Percentiles rank a stretch among this genome's conserved stretches.
Evolutionary conservation across 345 rosid species (phyloP).

Genomic region (Cardamine resedifolia): DNA sequence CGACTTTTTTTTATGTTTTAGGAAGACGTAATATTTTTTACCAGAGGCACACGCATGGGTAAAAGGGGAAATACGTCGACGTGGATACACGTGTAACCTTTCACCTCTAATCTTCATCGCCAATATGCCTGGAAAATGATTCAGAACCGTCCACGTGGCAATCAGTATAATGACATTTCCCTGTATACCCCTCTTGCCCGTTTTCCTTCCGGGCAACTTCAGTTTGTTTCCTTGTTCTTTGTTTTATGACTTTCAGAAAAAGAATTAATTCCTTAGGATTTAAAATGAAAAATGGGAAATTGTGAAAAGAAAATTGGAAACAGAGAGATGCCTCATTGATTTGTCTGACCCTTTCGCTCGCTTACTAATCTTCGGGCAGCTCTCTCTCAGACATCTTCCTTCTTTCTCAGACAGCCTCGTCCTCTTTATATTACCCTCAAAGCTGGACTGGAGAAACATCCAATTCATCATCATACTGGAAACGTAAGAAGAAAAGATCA

Average conservation of each 20-base stretch:
- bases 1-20: not conserved
- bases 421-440: not conserved
- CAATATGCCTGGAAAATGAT: not conserved
- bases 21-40: constrained; percentile 14
- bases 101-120: not conserved
- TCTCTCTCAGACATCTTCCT: constrained; percentile 24
- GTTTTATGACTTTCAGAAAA: not conserved
- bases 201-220: constrained; percentile 28
- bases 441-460: constrained; percentile 17
- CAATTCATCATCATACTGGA: not conserved
- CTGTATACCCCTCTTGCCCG: constrained; percentile 32
- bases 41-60: constrained; percentile 28
- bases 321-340: constrained; percentile 1
- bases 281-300: not conserved
- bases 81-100: constrained; percentile 17
- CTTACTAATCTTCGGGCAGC: constrained; percentile 26
- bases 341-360: constrained; percentile 14
- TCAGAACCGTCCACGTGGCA: constrained; percentile 21
- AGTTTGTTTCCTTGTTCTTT: not conserved
- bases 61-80: not conserved
- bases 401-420: constrained; percentile 29
- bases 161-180: not conserved
- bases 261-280: not conserved
- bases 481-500: constrained; percentile 17
- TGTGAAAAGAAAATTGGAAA: not conserved